Evolutionary conservation across 176 grass and related monocot species (phyloP).

Genomic region (Aegilops speltoides): DNA sequence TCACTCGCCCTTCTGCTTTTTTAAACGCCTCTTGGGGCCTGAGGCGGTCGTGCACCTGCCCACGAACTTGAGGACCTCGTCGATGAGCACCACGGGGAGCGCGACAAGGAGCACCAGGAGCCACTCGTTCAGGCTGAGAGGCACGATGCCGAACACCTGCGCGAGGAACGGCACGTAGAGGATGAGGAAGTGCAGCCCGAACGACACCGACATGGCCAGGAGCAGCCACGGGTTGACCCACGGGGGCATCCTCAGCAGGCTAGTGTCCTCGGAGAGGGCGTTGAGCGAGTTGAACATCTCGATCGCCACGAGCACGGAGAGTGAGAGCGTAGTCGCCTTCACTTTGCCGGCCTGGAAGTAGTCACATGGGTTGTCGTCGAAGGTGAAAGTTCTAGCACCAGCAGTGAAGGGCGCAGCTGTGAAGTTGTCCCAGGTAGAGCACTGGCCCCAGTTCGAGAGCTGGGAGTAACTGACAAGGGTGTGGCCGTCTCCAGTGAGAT

Average conservation of each 20-base stretch:
- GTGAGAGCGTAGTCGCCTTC: conserved; percentile 82
- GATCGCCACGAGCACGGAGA: conserved; percentile 85
- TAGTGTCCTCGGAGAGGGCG: conserved; percentile 86
- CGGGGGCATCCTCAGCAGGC: conserved; percentile 87
- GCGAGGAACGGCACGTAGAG: conserved; percentile 87
- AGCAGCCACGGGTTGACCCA: conserved; percentile 97
- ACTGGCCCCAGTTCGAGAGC: conserved; percentile 94
- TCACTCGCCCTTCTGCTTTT: conserved; percentile 79
- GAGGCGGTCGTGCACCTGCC: conserved; percentile 50
- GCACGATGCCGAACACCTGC: conserved; percentile 80
- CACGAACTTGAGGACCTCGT: conserved; percentile 86
- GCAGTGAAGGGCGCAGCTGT: conserved; percentile 73
- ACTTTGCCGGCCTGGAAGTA: conserved; percentile 93
- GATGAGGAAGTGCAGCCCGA: conserved; percentile 93
- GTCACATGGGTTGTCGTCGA: conserved; percentile 78
- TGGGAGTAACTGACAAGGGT: conserved; percentile 84
- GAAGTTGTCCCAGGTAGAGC: conserved; percentile 78
- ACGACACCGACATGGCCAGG: conserved; percentile 77
- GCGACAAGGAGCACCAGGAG: conserved; percentile 80
- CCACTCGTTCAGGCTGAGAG: conserved; percentile 89
- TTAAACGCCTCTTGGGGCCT: conserved; percentile 34
- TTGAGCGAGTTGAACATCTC: conserved; percentile 99
- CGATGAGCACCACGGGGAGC: conserved; percentile 75
- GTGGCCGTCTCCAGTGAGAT: conserved; percentile 86
- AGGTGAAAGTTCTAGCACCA: conserved; percentile 64